Percentiles rank a stretch among this genome's conserved stretches.
These are phyloP conservation scores for Rhexocercosporidium sp. DNA, from an alignment of 2,329 filamentous ascomycete genomes.

Conservation along the genomic window DNA sequence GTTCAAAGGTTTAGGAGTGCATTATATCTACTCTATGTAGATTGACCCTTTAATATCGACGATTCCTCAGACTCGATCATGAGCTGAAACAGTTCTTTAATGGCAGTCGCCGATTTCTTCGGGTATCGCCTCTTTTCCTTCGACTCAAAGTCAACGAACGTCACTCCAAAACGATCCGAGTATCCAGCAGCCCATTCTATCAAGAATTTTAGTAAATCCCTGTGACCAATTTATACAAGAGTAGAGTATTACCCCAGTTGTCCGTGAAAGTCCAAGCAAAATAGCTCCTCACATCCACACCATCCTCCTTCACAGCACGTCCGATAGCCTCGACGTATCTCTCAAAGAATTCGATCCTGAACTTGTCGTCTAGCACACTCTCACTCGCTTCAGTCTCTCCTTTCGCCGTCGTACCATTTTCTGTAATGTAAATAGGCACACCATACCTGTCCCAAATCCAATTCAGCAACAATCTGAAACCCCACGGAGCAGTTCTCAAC, in stretches of 20 bases:
- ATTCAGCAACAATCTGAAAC: constrained; percentile 77
- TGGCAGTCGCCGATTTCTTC: constrained; percentile 78
- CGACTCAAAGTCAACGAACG: constrained; percentile 75
- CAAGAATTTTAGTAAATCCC: background rate
- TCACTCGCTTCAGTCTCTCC: constrained; percentile 76
- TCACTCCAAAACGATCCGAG: constrained; percentile 82
- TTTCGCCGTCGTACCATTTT: constrained; percentile 84
- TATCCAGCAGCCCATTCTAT: constrained; percentile 71
- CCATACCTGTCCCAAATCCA: constrained; percentile 81
- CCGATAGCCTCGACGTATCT: constrained; percentile 79
- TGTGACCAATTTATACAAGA: background rate
- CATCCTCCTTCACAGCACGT: constrained; percentile 71
- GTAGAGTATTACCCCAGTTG: constrained; percentile 30
- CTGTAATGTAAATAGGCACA: constrained; percentile 83
- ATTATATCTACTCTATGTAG: constrained; percentile 23
- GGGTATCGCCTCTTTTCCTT: constrained; percentile 78
- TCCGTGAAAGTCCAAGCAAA: constrained; percentile 88
- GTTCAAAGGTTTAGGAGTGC: constrained; percentile 18
- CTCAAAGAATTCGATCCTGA: constrained; percentile 78
- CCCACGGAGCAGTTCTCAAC: constrained; percentile 74
- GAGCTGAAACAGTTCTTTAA: constrained; percentile 72
- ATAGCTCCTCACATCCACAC: constrained; percentile 79
- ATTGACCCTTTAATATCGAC: background rate
- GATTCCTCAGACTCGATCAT: constrained; percentile 65
- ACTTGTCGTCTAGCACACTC: constrained; percentile 77